Evolutionary conservation across 257 asterid species (phyloP).

Genomic region (Avicennia marina): DNA sequence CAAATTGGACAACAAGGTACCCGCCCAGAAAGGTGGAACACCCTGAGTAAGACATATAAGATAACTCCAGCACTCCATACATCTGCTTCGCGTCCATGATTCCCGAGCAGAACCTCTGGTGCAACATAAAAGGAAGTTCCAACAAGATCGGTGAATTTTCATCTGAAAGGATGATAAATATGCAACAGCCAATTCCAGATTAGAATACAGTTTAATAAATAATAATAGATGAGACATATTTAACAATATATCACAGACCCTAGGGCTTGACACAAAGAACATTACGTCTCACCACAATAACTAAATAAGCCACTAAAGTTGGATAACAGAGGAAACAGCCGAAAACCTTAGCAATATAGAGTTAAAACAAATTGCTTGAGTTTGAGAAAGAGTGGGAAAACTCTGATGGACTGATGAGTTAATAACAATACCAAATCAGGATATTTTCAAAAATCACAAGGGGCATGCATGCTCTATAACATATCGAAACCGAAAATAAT

Average conservation of each 20-base stretch:
- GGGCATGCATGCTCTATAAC: too few species aligned
- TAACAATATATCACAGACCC: neutral
- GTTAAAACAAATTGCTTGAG: too few species aligned
- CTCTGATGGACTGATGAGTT: neutral
- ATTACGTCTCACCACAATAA: neutral
- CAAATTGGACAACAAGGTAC: conserved; percentile 26
- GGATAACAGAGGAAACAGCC: too few species aligned
- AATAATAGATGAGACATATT: neutral
- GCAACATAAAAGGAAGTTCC: conserved; percentile 96
- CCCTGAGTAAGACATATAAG: too few species aligned
- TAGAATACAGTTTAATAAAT: neutral
- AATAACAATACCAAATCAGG: neutral
- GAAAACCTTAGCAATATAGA: too few species aligned
- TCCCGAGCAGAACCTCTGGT: conserved; percentile 83
- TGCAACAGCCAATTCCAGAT: conserved; percentile 1
- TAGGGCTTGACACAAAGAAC: neutral
- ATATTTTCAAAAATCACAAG: neutral
- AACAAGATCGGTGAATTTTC: conserved; percentile 78
- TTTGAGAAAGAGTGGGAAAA: neutral
- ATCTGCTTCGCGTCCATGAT: conserved; percentile 88
- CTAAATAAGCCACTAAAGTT: neutral
- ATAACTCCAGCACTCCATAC: conserved; percentile 98
- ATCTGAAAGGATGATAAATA: conserved; percentile 32
- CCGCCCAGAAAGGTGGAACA: conserved; percentile 97
- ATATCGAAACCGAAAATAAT: neutral